phyloP scores from a whole-genome alignment of 2,329 filamentous ascomycete genomes.

The Verticillium tricorpus region DNA sequence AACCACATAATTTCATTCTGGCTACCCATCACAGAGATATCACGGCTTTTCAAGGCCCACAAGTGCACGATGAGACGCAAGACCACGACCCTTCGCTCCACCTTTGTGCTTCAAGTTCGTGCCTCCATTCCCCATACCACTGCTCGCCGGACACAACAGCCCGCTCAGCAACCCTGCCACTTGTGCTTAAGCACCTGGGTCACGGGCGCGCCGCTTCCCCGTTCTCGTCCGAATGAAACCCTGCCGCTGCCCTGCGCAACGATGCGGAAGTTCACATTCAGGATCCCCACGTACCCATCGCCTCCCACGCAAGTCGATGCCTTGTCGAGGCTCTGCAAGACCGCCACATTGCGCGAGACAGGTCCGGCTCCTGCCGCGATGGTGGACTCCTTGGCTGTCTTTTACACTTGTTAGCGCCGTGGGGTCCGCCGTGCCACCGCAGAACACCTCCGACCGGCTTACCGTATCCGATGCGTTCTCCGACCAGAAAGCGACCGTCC shows the following conservation, averaged over 20 bases:
- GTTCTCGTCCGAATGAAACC: conserved; percentile 9
- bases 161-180: conserved; percentile 6
- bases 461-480: conserved; percentile 8
- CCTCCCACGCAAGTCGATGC: conserved; percentile 8
- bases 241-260: conserved; percentile 5
- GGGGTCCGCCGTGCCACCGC: not conserved
- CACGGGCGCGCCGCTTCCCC: conserved; percentile 3
- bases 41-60: not conserved
- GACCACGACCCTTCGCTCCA: not conserved
- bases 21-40: not conserved
- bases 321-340: conserved; percentile 6
- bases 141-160: not conserved
- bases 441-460: not conserved
- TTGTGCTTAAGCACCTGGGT: conserved; percentile 8
- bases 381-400: conserved; percentile 6
- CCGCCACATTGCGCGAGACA: conserved; percentile 6
- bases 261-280: conserved; percentile 13
- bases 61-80: not conserved
- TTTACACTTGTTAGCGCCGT: not conserved
- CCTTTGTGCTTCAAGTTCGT: not conserved
- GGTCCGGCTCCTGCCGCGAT: conserved; percentile 2
- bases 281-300: conserved; percentile 12
- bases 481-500: conserved; percentile 8
- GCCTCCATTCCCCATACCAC: not conserved
- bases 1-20: not conserved